Evolutionary conservation across 495 filamentous ascomycete species (phyloP).

Genomic region (Penicillium coprophilum): DNA sequence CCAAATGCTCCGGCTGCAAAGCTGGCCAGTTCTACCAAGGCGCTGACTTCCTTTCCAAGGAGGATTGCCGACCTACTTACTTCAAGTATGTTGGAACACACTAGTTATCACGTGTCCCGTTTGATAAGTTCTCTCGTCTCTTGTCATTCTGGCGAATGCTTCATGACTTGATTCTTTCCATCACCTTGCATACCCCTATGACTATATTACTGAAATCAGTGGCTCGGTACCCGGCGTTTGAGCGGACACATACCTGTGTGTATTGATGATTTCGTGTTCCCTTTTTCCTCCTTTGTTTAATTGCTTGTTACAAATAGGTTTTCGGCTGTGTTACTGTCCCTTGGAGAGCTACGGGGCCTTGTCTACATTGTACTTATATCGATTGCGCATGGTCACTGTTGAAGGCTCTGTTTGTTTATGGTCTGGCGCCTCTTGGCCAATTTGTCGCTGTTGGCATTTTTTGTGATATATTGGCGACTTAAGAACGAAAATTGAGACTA

Average conservation of each 20-base stretch:
- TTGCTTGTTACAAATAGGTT: slow-evolving; percentile 23
- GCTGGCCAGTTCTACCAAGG: slow-evolving; percentile 87
- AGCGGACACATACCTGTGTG: slow-evolving; percentile 31
- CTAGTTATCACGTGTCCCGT: slow-evolving; percentile 38
- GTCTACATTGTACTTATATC: slow-evolving; percentile 39
- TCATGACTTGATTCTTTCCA: slow-evolving; percentile 27
- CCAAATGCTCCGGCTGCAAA: slow-evolving; percentile 87
- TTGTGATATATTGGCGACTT: slow-evolving; percentile 13
- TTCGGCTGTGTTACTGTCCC: slow-evolving; percentile 18
- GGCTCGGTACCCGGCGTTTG: slow-evolving; percentile 34
- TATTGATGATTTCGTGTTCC: slow-evolving; percentile 27
- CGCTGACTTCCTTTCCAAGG: slow-evolving; percentile 75
- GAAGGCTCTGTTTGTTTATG: slow-evolving; percentile 11
- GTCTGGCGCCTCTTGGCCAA: slow-evolving; percentile 5
- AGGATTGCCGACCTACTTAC: slow-evolving; percentile 96
- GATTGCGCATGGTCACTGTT: slow-evolving; percentile 25
- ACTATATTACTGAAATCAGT: slow-evolving; percentile 27
- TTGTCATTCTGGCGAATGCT: slow-evolving; percentile 15
- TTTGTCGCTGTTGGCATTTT: slow-evolving; percentile 5
- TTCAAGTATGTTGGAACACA: slow-evolving; percentile 90
- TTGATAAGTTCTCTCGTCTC: slow-evolving; percentile 7
- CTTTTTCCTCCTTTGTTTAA: slow-evolving; percentile 12
- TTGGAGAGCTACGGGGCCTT: slow-evolving; percentile 18
- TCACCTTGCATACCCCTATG: slow-evolving; percentile 31
- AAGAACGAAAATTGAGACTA: slow-evolving; percentile 1